Evolutionary conservation across 208 protist species (phyloP).

Genomic region (Leishmania major): DNA sequence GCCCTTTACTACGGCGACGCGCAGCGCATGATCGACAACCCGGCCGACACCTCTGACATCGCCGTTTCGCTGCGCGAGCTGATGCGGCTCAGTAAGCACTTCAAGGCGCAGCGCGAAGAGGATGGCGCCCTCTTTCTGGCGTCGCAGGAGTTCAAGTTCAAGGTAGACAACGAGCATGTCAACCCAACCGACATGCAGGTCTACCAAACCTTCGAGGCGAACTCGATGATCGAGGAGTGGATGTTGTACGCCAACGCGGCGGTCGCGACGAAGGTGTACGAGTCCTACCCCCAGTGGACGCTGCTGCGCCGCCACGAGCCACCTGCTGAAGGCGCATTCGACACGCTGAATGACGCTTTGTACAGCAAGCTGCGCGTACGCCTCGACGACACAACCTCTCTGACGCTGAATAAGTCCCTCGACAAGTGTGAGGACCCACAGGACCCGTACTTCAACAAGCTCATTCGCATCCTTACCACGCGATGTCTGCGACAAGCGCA

Average conservation of each 20-base stretch:
- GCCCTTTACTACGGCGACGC: slow-evolving; percentile 96
- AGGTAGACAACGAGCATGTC: slow-evolving; percentile 87
- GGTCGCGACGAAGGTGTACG: slow-evolving; percentile 82
- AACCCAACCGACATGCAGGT: slow-evolving; percentile 90
- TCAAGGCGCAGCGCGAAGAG: slow-evolving; percentile 82
- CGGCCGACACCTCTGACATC: slow-evolving; percentile 55
- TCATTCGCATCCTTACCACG: slow-evolving; percentile 92
- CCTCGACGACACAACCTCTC: slow-evolving; percentile 85
- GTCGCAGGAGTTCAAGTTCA: slow-evolving; percentile 93
- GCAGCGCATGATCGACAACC: slow-evolving; percentile 93
- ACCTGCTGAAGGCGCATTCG: slow-evolving; percentile 84
- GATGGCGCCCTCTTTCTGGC: slow-evolving; percentile 88
- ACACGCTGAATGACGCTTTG: slow-evolving; percentile 85
- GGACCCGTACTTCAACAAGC: slow-evolving; percentile 91
- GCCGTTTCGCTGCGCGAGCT: slow-evolving; percentile 79
- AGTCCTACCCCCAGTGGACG: slow-evolving; percentile 82
- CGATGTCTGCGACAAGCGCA: slow-evolving; percentile 93
- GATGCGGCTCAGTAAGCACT: slow-evolving; percentile 78
- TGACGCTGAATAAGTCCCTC: slow-evolving; percentile 87
- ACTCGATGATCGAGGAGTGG: slow-evolving; percentile 97
- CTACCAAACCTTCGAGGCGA: slow-evolving; percentile 92
- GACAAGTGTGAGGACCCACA: slow-evolving; percentile 70
- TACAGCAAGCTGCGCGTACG: slow-evolving; percentile 50
- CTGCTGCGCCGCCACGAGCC: slow-evolving; percentile 90
- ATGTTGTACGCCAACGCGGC: slow-evolving; percentile 97